Conservation (phyloP, 345 rosid species). For the Eucalyptus decipiens region DNA sequence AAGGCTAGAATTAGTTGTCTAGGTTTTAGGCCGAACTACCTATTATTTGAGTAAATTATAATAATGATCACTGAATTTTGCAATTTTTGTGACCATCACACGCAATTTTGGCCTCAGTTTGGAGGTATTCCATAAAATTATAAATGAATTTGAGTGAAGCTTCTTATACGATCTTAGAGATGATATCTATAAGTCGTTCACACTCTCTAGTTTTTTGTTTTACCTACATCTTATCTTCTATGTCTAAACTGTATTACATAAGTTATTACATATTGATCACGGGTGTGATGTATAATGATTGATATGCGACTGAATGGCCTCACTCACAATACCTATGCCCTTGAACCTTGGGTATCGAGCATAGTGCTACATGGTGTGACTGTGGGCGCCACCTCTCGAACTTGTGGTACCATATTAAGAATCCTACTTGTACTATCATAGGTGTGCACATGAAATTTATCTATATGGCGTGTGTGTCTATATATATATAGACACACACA, state of each 20-base stretch:
- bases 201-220: background rate
- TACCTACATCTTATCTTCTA: background rate
- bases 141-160: background rate
- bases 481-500: too few species aligned
- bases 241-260: too few species aligned
- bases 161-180: background rate
- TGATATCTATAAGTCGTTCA: background rate
- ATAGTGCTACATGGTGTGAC: background rate
- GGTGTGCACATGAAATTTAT: too few species aligned
- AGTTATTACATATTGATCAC: too few species aligned
- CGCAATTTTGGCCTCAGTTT: background rate
- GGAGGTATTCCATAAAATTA: background rate
- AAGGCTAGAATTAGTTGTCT: too few species aligned
- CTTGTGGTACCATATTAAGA: background rate
- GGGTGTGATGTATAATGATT: background rate
- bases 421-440: background rate
- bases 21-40: too few species aligned
- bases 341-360: background rate
- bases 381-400: background rate
- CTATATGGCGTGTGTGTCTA: too few species aligned
- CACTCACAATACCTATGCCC: background rate
- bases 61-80: background rate
- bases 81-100: background rate
- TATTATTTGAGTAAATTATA: too few species aligned
- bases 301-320: background rate